Base-by-base conservation (phyloP, 805 yeast genomes). In the Lipomyces anomalus region DNA sequence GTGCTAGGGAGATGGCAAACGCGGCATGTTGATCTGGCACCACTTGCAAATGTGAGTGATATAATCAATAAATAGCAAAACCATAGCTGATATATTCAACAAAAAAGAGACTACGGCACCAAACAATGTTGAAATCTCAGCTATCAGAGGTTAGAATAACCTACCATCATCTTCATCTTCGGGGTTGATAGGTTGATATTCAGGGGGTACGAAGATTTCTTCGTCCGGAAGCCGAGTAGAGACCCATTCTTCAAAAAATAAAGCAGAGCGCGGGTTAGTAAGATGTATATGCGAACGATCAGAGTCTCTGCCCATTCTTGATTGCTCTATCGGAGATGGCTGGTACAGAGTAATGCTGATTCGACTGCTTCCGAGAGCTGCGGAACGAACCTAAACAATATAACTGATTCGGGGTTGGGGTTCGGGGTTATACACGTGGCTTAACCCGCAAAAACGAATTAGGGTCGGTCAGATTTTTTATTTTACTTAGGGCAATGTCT, bases 1-100 rank as follows among this genome's bases (percentile, higher is more conserved):
- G 57, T 16, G 57, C 42, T 13, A 48, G 47, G 22, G 51, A 22
- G 30, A 54, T 54, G 23, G 52, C 56, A 17, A 50, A 48, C 16
- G 57, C 54, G 21, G 57, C 57, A 28, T 54, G 56, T 21, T 54
- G 57, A 36, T 54, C 57, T 6, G 57, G 57, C 16, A 54, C 56
- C 1, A 54, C 23, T 17, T n/a, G n/a, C n/a, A n/a, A n/a, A n/a
- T n/a, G n/a, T n/a, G n/a, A n/a, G n/a, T n/a, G n/a, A n/a, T n/a
- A n/a, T n/a, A n/a, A n/a, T n/a, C n/a, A n/a, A n/a, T n/a, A n/a
- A n/a, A n/a, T n/a, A n/a, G n/a, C n/a, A n/a, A n/a, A n/a, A n/a
- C n/a, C n/a, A n/a, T n/a, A n/a, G n/a, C n/a, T n/a, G n/a, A n/a
- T n/a, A n/a, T n/a, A n/a, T n/a, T n/a, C n/a, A n/a, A n/a, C n/a